Evolutionary conservation across 768 basidiomycete species (phyloP), one percentile per base, ranked within the genome.

Genomic region (Pulveroboletus sp.): DNA sequence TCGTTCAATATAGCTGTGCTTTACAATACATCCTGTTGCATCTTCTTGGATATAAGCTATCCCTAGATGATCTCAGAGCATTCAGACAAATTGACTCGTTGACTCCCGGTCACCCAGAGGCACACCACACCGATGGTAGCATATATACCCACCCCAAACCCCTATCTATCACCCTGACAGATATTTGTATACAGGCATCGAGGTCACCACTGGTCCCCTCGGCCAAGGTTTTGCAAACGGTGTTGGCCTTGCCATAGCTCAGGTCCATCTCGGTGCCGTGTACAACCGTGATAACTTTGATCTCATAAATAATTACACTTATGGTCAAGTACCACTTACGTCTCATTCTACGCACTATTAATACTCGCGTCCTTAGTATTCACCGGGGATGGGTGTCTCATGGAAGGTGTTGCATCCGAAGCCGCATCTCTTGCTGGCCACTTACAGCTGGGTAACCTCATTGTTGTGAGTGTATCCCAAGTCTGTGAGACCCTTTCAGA

Each of bases 391-490:
- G 94, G 94, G 40, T 97, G 94, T 73, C 77, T 97, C 47, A 93
- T 94, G 88, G 94, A 97, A 71, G 94, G 94, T 76, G 84, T 97
- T 57, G 80, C 93, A n/a, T 79, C 80, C 55, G 94, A 97, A 69
- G 92, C 94, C 36, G 86, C 88, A 53, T 91, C 88, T 61, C 79
- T 96, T 56, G 93, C 92, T 53, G 94, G 93, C 55, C 94, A 97
- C 72, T 78, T 96, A 61, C 84, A 93, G 67, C 80, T 97, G 37
- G 93, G 90, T 49, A 96, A 94, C 72, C 76, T 97, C 61, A 85
- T 97, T 62, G 89, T 88, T 50, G 88, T 90, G 67, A 64, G 88
- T 80, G 27, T 41, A 50, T 50, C 45, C 53, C 57, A 47, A 46
- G 39, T 47, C 46, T 28, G 32, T 51, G 50, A 50, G 45, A 51